phyloP scores from a whole-genome alignment of 1,139 yeast species.

The Sugiyamaella neomexicana region DNA sequence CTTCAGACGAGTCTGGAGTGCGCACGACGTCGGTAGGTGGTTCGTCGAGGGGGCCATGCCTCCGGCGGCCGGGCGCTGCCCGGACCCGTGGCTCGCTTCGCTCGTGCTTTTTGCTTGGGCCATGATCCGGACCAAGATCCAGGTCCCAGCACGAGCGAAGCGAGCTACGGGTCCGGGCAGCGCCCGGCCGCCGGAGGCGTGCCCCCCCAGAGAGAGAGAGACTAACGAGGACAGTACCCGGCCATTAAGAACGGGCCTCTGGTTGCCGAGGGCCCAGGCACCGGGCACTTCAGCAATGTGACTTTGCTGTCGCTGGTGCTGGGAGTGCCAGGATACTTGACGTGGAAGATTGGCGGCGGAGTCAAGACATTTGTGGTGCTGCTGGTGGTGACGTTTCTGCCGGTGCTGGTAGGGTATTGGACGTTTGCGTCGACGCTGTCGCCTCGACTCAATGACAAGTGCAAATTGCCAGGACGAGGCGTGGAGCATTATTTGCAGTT shows the following conservation, averaged over 20 bases:
- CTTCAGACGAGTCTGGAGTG: conserved; percentile 56
- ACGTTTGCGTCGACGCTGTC: conserved; percentile 71
- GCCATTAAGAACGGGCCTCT: conserved; percentile 82
- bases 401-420: conserved; percentile 82
- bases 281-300: conserved; percentile 69
- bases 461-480: conserved; percentile 71
- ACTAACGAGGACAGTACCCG: conserved; percentile 46
- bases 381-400: conserved; percentile 55
- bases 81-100: neutral
- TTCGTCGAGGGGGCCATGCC: neutral
- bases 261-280: conserved; percentile 91
- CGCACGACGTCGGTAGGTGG: conserved; percentile 52
- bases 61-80: conserved; percentile 1
- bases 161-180: neutral
- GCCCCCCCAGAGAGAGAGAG: neutral
- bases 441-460: conserved; percentile 81
- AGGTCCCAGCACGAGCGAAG: neutral
- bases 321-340: conserved; percentile 64
- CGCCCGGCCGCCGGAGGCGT: conserved; percentile 7
- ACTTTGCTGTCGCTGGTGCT: conserved; percentile 53
- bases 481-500: conserved; percentile 78
- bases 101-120: neutral
- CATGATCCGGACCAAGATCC: too few species aligned
- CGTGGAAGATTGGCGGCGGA: conserved; percentile 73
- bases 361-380: conserved; percentile 60